Evolutionary conservation across 202 grass and related monocot genomes (phyloP).

Genomic region (Bolboschoenoplectus hybrid): DNA sequence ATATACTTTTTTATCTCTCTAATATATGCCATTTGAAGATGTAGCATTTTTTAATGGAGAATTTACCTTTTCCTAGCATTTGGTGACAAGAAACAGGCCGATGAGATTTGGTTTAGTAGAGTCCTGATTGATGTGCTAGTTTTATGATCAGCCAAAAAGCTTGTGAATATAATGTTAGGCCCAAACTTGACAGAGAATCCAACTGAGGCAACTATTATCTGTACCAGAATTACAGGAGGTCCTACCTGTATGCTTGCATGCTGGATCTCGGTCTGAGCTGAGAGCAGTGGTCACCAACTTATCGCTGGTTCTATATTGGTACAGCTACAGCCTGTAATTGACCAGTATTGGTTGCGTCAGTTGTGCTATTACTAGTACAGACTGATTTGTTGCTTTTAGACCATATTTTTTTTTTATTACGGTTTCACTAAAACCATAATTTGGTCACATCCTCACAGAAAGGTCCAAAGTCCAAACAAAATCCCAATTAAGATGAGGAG

Average conservation of each 20-base stretch:
- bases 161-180: background rate
- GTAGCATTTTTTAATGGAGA: background rate
- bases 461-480: conserved; percentile 4
- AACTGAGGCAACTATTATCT: background rate
- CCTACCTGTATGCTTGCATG: background rate
- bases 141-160: background rate
- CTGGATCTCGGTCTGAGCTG: background rate
- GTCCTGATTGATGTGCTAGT: background rate
- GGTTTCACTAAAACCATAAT: background rate
- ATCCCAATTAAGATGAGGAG: background rate
- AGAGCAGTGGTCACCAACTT: background rate
- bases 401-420: background rate
- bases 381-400: background rate
- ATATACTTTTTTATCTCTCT: background rate
- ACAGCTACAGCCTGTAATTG: background rate
- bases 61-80: background rate
- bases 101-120: background rate
- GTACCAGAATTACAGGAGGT: background rate
- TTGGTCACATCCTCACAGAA: background rate
- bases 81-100: background rate
- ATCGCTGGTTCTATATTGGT: background rate
- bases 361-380: background rate
- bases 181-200: background rate
- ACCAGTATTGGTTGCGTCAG: background rate
- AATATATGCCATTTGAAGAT: background rate